Evolutionary conservation across 2,329 filamentous ascomycete genomes (phyloP), one percentile per base, ranked within the genome.

Genomic region (Chrysosporium keratinophilum): DNA sequence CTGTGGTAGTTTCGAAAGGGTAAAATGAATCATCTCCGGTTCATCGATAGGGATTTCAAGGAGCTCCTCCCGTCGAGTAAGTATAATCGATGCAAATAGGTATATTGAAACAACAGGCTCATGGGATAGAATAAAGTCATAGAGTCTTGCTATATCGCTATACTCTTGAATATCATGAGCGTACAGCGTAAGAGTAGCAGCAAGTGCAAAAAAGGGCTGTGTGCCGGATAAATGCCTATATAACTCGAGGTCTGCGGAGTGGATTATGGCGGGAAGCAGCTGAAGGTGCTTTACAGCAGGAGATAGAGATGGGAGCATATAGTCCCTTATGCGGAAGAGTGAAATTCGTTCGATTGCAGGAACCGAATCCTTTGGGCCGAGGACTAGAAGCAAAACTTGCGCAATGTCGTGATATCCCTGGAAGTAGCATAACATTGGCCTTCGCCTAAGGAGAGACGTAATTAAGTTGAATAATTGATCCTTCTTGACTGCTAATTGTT

Each of bases 381-480:
- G 77, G 10, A 96, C 90, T 12, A 98, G 79, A 40, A 97, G 79
- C 56, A 98, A 78, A 20, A 98, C 93, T 71, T 98, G 94, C 62
- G 88, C 93, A 64, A 98, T 97, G 72, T 98, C 93, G 70, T 98
- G 93, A 68, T 94, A 98, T 67, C 93, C 93, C 73, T 98, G 93
- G 69, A 98, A 98, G 72, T 98, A 98, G 74, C 83, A 88, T 35
- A 98, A 80, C 67, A 84, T 83, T 14, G 90, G 88, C 63, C 94
- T 79, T 34, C 80, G 80, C 51, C 94, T 84, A 44, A 98, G 79
- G 12, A 94, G 82, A 59, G 85, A 79, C 50, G 81, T 80, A 63
- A 98, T 97, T 49, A 98, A 77, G 58, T 81, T 74, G 6, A 83
- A 91, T 1, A 98, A 79, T 64, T 93, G 83, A 52, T 76, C 67